A percentile compares a stretch with the other conserved stretches of the same genome.
These are phyloP conservation scores for Lentinula novae-zelandiae DNA, from an alignment of 1,284 basidiomycete genomes.

Conservation along the genomic window DNA sequence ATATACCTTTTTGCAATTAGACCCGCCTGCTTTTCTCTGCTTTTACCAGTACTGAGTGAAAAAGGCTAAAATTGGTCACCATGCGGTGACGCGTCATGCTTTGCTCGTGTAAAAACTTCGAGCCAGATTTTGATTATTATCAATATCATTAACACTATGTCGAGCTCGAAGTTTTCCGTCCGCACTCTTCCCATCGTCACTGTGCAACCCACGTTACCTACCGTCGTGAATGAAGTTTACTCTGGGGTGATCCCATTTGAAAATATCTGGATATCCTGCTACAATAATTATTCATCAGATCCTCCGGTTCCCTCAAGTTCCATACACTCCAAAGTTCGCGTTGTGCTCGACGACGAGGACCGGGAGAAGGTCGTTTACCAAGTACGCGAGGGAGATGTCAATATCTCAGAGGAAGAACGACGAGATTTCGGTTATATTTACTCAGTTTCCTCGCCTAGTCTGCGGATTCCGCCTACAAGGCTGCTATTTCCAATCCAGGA, in stretches of 20 bases:
- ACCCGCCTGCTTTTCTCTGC: background rate
- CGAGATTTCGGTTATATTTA: constrained; percentile 13
- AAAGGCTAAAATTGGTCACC: background rate
- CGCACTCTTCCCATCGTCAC: constrained; percentile 48
- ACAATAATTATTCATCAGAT: constrained; percentile 31
- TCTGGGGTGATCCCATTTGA: constrained; percentile 54
- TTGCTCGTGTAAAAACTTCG: too few relatives aligned
- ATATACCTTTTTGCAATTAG: background rate
- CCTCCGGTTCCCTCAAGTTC: constrained; percentile 30
- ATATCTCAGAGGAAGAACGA: constrained; percentile 28
- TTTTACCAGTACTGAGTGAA: background rate
- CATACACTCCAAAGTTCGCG: constrained; percentile 56
- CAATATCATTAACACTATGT: background rate
- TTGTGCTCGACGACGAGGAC: constrained; percentile 48
- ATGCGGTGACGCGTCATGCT: background rate
- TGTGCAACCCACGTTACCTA: constrained; percentile 58
- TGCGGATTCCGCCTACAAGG: constrained; percentile 7
- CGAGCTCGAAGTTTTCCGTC: background rate
- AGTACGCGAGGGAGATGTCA: constrained; percentile 32
- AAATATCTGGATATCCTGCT: constrained; percentile 71
- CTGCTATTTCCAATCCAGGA: constrained; percentile 14
- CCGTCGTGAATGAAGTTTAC: constrained; percentile 57
- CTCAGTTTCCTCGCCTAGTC: constrained; percentile 2
- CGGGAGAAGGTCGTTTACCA: constrained; percentile 42
- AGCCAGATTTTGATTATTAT: background rate